Conservation (phyloP, 805 yeast species). For the Starmerella scarabaei region DNA sequence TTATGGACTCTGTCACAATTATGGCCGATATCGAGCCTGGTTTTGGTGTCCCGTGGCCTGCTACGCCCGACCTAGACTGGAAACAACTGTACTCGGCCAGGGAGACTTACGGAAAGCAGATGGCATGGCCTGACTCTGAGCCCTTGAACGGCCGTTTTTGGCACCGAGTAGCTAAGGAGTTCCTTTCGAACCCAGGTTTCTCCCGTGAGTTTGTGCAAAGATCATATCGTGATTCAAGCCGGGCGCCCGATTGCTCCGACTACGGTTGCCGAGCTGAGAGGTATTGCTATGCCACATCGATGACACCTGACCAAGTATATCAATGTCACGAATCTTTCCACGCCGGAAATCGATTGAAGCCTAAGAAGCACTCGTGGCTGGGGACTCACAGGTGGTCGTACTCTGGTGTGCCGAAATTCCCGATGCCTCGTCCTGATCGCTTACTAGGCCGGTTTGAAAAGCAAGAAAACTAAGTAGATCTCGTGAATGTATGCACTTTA, state of each 20-base stretch:
- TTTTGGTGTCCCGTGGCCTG: slow-evolving; percentile 25
- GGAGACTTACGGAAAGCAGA: slow-evolving; percentile 34
- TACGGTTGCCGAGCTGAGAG: slow-evolving; percentile 28
- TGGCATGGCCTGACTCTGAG: slow-evolving; percentile 45
- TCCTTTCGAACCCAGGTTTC: slow-evolving; percentile 33
- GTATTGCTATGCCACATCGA: slow-evolving; percentile 32
- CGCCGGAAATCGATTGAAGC: slow-evolving; percentile 9
- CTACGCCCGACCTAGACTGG: slow-evolving; percentile 45
- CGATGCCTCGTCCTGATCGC: slow-evolving; percentile 24
- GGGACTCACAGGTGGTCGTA: not conserved
- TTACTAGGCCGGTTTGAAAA: not conserved
- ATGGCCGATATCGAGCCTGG: slow-evolving; percentile 46
- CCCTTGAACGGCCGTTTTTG: slow-evolving; percentile 61
- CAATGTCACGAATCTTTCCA: slow-evolving; percentile 15
- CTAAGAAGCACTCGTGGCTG: not conserved
- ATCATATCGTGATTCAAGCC: slow-evolving; percentile 45
- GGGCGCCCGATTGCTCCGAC: slow-evolving; percentile 36
- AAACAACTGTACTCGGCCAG: slow-evolving; percentile 51
- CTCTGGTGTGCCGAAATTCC: slow-evolving; percentile 21
- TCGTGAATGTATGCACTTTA: too few relatives aligned
- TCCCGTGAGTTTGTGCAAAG: slow-evolving; percentile 39
- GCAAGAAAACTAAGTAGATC: too few relatives aligned
- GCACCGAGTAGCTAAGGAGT: slow-evolving; percentile 40
- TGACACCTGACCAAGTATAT: slow-evolving; percentile 24
- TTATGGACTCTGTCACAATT: slow-evolving; percentile 48